phyloP scores from a whole-genome alignment of 73 alveolate genomes.

The Stentor roeselii region DNA sequence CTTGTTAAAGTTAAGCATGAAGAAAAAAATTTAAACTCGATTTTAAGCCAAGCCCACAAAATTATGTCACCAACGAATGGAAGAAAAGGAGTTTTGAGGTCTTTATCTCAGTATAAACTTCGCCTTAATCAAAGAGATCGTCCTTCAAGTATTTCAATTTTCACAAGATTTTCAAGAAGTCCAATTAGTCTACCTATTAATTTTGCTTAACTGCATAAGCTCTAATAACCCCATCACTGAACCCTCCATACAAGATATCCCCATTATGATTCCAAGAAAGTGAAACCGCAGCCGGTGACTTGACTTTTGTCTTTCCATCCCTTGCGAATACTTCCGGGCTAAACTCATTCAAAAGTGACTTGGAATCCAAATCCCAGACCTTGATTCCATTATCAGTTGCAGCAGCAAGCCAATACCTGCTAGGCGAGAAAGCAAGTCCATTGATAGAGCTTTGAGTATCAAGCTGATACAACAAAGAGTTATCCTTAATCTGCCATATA shows the following conservation, averaged over 20 bases:
- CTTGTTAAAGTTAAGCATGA: no score
- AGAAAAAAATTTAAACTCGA: no score
- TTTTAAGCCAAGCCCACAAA: no score
- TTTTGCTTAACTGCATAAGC: no score
- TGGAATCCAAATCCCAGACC: background rate
- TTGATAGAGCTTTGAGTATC: background rate
- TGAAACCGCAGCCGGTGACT: background rate
- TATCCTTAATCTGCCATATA: background rate
- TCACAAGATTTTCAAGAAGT: no score
- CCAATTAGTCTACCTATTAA: no score
- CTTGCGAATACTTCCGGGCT: background rate
- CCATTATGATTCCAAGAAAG: background rate
- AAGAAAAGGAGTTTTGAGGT: no score
- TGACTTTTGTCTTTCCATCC: background rate
- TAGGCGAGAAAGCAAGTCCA: background rate
- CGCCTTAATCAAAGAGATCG: no score
- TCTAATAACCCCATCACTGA: background rate
- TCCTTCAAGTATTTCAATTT: no score
- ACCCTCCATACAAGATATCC: conserved; percentile 8
- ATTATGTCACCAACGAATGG: no score
- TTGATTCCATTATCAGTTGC: background rate
- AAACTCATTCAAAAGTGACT: background rate
- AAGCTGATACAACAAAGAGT: background rate
- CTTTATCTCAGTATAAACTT: no score
- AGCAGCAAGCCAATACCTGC: background rate